These are phyloP conservation scores for Rhizopogon vulgaris DNA, from an alignment of 768 basidiomycete species.

Conservation along the genomic window DNA sequence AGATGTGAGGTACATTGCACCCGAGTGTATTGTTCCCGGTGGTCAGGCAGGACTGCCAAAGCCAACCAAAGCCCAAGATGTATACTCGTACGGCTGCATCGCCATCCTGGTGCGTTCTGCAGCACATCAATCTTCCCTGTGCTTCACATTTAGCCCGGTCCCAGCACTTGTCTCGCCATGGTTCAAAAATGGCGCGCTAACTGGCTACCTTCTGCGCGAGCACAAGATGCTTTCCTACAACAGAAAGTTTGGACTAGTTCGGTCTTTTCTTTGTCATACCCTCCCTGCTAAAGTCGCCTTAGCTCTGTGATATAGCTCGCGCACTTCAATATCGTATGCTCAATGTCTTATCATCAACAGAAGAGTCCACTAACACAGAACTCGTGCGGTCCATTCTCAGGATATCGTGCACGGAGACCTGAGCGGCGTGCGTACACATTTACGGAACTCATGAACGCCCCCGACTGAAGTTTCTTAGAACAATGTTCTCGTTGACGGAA, in stretches of 20 bases:
- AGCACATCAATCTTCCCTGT: neutral
- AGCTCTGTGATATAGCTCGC: neutral
- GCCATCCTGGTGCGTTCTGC: neutral
- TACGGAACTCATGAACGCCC: neutral
- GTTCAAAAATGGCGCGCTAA: conserved; percentile 23
- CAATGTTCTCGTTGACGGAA: conserved; percentile 1
- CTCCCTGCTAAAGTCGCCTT: conserved; percentile 4
- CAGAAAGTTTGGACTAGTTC: conserved; percentile 34
- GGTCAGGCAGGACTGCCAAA: neutral
- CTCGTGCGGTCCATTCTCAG: conserved; percentile 13
- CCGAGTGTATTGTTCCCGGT: neutral
- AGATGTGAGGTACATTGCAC: neutral
- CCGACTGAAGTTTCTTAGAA: neutral
- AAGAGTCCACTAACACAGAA: neutral
- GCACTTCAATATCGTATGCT: neutral
- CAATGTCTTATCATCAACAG: neutral
- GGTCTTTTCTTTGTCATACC: conserved; percentile 30
- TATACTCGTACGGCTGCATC: neutral
- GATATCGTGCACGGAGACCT: conserved; percentile 21
- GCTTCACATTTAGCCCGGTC: conserved; percentile 26
- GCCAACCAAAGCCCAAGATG: neutral
- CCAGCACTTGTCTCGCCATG: conserved; percentile 29
- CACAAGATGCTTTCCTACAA: neutral
- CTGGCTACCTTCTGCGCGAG: conserved; percentile 14
- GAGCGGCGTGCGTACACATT: conserved; percentile 18